Evolutionary conservation across 805 yeast species (phyloP), one percentile per base, ranked within the genome.

Genomic region (Spathaspora girioi): DNA sequence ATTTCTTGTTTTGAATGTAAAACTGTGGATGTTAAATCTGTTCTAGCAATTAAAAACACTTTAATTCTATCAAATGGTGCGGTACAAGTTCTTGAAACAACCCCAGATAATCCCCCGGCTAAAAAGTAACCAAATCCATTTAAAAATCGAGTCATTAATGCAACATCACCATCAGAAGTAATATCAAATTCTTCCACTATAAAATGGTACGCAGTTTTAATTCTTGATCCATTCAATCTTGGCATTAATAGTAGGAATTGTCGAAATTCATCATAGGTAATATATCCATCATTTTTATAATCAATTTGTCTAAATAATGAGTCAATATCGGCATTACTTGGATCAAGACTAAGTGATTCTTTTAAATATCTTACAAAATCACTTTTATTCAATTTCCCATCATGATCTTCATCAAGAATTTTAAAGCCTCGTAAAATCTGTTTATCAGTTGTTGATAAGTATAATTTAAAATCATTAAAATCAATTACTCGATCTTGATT

Each of bases 1-100:
- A 75, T 73, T 52, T 69, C 73, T 38, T 71, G 67, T 59, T 77
- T 84, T 11, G 86, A 80, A 52, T 81, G 82, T 45, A 87, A 67
- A 5, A 87, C 70, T 0, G 90, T 86, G 3, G 92, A 85, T 0
- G 88, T 77, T 44, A 87, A 69, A 64, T 87, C 96, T 0, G 97
- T 86, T 66, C 96, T 81, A 1, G 98, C 97, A 61, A 94, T 94
- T 47, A 94, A 73, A 59, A 89, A 94, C 12, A 94, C 98, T 66
- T 94, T 94, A 19, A 94, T 81, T 65, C 99, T 80, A 67, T 94
- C 99, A 56, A 94, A 89, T 10, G 99, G 99, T 0, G 98, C 99
- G 0, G 99, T 94, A 60, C 94, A 87, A 0, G 98, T 91, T 70
- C 99, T 83, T 12, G 97, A 90, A 3, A 94, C 87, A 1, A 93